Base-by-base conservation (phyloP, 352 stramenopile species). In the Pythium dissotocum region DNA sequence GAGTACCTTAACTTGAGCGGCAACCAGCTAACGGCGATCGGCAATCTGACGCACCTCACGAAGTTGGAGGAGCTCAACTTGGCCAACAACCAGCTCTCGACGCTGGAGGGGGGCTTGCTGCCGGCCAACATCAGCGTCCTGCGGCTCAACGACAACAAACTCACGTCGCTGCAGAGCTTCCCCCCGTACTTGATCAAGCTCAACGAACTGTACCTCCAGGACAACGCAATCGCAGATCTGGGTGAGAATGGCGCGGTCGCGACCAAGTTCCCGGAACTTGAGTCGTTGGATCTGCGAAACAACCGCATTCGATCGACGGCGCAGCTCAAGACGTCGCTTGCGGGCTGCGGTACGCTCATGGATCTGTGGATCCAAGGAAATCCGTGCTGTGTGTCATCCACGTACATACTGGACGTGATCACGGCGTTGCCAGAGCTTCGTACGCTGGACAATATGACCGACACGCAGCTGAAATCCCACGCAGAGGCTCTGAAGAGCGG, bases 51-150 rank as follows among this genome's bases (percentile, higher is more conserved):
- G 13, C 76, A 85, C 18, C 68, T 94, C 58, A 80, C 69, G 9
- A 92, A 94, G 57, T 73, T 94, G 21, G 80, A 91, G 67, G 85
- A 94, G 58, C 71, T 94, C 40, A 85, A 91, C 40, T 55, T 94
- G 16, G 70, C 75, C 26, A 79, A 83, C 58, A 94, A 94, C 64
- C 66, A 71, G 1, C 53, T 94, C 8, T 61, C 61, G n/a, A 77
- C 69, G 8, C 63, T 94, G n/a, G 61, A 73, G 5, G 75, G 79
- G 36, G 82, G 78, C 1, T 66, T 80, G n/a, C 67, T 85, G 14
- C 83, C 85, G 49, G 67, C 71, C 3, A 87, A 83, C 33, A 58
- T 93, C 24, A 61, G 59, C n/a, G 84, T 89, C 44, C 35, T 72
- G 9, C 65, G 65, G 13, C 42, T 69, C 8, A 67, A 73, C 35